Evolutionary conservation across 495 filamentous ascomycete genomes (phyloP), one percentile per base, ranked within the genome.

Genomic region (Cairneyella variabilis): DNA sequence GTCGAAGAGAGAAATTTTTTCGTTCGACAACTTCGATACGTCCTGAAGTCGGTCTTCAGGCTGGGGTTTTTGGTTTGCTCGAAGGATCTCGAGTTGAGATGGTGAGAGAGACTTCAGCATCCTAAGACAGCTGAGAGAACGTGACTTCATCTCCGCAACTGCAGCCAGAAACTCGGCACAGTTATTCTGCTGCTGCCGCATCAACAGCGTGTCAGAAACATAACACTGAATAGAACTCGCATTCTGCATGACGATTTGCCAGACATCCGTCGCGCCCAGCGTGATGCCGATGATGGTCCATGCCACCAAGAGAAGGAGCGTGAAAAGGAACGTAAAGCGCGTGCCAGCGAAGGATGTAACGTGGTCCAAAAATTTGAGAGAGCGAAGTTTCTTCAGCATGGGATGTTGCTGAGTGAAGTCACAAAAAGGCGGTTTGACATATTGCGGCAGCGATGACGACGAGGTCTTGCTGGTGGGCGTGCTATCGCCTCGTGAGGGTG

Each of bases 211-310:
- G 12, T 41, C 38, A 21, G 38, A 41, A 21, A 41, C 38, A 14
- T 41, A 21, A 21, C 38, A 41, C 23, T 41, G 38, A 5, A 41
- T 41, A 7, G 38, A 41, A 14, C 17, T 20, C 23, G 38, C 38
- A 12, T 41, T 40, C 12, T 41, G 38, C 38, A 41, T 41, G 38
- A 41, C 38, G 38, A 41, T 41, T 41, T 41, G 38, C 38, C 38
- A 41, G 38, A 41, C 38, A 9, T 41, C 16, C 10, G 38, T 41
- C 23, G 38, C 38, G 38, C 38, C 38, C 17, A 41, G 9, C n/a
- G n/a, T 14, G 38, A 41, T 21, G 38, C 38, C 38, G 38, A 41
- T 2, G 17, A 41, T 41, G 8, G 38, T 41, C 38, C 38, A 41
- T 20, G 23, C n/a, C 23, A 41, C 17, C 38, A 41, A 18, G 8